Conservation (phyloP, 257 asterid genomes). For the Rehmannia glutinosa region DNA sequence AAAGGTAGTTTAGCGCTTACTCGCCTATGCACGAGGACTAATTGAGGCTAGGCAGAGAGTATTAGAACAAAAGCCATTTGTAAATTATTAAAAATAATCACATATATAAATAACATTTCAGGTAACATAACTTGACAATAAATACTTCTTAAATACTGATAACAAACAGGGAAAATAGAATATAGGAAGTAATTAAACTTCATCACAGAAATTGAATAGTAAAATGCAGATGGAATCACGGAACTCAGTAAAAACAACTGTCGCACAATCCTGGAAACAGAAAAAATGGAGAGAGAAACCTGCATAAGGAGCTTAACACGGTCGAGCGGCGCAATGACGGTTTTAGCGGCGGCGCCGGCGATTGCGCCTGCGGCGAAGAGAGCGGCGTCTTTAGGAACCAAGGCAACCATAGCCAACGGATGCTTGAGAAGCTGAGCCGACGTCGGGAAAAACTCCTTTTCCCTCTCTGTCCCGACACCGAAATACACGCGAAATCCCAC, state of each 20-base stretch:
- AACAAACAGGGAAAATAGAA: neutral
- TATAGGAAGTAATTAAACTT: neutral
- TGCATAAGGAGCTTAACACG: slow-evolving; percentile 84
- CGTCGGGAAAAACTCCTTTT: slow-evolving; percentile 39
- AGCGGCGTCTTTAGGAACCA: slow-evolving; percentile 69
- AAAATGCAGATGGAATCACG: too few species aligned
- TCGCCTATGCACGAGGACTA: too few species aligned
- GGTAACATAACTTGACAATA: neutral
- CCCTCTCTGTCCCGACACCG: slow-evolving; percentile 40
- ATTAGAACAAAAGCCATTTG: too few species aligned
- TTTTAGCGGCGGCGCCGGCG: slow-evolving; percentile 71
- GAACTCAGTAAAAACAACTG: too few species aligned
- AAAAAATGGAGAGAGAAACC: slow-evolving; percentile 26
- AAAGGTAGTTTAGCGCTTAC: too few species aligned
- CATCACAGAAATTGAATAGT: too few species aligned
- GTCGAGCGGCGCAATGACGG: slow-evolving; percentile 82
- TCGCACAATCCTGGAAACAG: too few species aligned
- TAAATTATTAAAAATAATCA: neutral
- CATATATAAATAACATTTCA: neutral
- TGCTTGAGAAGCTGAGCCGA: slow-evolving; percentile 55
- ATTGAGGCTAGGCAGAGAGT: too few species aligned
- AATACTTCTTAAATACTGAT: neutral
- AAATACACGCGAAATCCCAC: slow-evolving; percentile 46
- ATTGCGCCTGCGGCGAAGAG: slow-evolving; percentile 77
- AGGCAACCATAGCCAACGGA: slow-evolving; percentile 62